A percentile compares a stretch with the other conserved stretches of the same genome.
Evolutionary conservation across 768 basidiomycete species (phyloP).

Genomic region (Xerocomellus amylosporus): DNA sequence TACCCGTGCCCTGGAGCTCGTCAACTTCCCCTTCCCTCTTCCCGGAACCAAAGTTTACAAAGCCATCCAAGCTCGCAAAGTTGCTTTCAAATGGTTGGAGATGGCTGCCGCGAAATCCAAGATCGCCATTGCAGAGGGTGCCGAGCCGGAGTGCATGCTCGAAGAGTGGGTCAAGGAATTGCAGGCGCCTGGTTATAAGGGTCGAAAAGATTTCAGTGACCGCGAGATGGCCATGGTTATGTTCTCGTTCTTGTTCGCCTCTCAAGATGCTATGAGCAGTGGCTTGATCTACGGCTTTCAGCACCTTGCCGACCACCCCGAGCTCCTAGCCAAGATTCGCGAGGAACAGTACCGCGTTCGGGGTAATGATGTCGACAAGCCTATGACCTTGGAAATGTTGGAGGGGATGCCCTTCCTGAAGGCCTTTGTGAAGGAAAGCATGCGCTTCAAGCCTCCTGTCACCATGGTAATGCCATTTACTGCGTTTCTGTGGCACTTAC

Average conservation of each 20-base stretch:
- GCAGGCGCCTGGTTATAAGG: slow-evolving; percentile 62
- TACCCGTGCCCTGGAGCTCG: slow-evolving; percentile 91
- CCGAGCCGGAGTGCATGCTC: slow-evolving; percentile 82
- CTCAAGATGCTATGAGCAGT: slow-evolving; percentile 97
- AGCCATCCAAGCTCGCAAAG: slow-evolving; percentile 88
- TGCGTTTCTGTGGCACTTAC: not conserved
- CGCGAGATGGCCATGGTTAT: slow-evolving; percentile 96
- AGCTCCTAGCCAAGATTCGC: slow-evolving; percentile 81
- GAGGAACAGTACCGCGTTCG: slow-evolving; percentile 88
- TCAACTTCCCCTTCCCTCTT: slow-evolving; percentile 95
- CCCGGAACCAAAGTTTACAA: slow-evolving; percentile 97
- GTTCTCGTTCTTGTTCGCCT: slow-evolving; percentile 94
- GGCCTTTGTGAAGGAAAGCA: slow-evolving; percentile 91
- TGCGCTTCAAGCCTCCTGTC: slow-evolving; percentile 90
- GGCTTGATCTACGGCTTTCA: slow-evolving; percentile 96
- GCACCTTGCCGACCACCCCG: slow-evolving; percentile 90
- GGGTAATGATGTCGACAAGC: slow-evolving; percentile 68
- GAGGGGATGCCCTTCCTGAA: slow-evolving; percentile 92
- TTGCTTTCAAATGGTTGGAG: slow-evolving; percentile 75
- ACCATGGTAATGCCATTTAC: slow-evolving; percentile 66
- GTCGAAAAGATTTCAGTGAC: slow-evolving; percentile 84
- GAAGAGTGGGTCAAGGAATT: slow-evolving; percentile 88
- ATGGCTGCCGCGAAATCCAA: slow-evolving; percentile 80
- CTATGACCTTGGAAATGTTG: slow-evolving; percentile 82
- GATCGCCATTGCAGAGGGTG: slow-evolving; percentile 73